Base-by-base conservation (phyloP, 129 eudicot species). In the Glebionis coronaria region DNA sequence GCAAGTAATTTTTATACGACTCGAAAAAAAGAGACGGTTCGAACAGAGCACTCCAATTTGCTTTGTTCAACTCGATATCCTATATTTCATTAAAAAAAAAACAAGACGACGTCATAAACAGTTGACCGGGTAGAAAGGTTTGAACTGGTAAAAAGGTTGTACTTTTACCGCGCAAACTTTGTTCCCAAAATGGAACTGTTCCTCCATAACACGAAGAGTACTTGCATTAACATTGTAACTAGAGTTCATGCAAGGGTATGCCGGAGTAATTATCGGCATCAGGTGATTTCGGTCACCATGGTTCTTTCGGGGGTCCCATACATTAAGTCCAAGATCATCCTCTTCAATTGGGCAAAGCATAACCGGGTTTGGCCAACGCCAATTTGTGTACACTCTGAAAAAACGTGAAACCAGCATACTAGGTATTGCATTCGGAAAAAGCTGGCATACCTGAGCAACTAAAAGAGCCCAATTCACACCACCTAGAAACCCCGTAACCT, bases 371-470 rank as follows among this genome's bases (percentile, higher is more conserved):
- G 82, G 82, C 82, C 82, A 78, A 78, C 78, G 82, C 81, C 81
- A 77, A 12, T 77, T 52, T n/a, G 76, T 77, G 40, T 77, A 77
- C 29, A 77, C 81, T 70, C 76, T 77, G 62, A 77, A 77, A 69
- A 77, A 77, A 70, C 81, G 81, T 67, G 81, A 77, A 77, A 70
- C 82, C 78, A 78, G 73, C 82, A 78, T 78, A 78, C 82, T 78
- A 56, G 82, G 82, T 54, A 78, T 78, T 71, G 82, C 82, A 71
- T 78, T 78, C 42, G 82, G 82, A 58, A 71, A 78, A 38, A 78
- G 78, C 78, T 78, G 82, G 82, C 82, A 78, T 65, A 78, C 82
- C 73, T 72, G 82, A 78, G 82, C 82, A 71, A 65, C 82, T 72
- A 78, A 58, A 71, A 78, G 78, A 71, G 82, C 82, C 82, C 82